phyloP scores from a whole-genome alignment of 495 filamentous ascomycete species.

The Letharia columbiana region DNA sequence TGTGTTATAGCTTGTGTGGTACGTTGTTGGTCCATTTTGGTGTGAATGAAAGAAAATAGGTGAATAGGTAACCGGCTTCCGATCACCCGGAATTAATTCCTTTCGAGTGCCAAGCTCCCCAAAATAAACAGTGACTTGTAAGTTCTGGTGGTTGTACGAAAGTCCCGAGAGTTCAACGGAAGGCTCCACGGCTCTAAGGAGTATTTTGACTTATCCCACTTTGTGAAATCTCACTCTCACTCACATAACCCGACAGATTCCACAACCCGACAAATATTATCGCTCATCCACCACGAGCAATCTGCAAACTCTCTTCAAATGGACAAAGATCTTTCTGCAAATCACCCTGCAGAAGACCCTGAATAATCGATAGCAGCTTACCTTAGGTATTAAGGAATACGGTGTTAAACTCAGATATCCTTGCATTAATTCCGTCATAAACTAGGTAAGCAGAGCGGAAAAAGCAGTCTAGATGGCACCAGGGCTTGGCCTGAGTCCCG shows the following conservation, averaged over 20 bases:
- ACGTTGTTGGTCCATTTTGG: no score
- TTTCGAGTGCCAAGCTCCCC: neutral
- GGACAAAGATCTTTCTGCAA: slow-evolving; percentile 6
- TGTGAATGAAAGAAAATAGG: no score
- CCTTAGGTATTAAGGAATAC: no score
- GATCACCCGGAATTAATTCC: no score
- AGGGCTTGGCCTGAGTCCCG: slow-evolving; percentile 16
- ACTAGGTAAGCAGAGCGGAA: slow-evolving; percentile 4
- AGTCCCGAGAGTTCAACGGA: slow-evolving; percentile 1
- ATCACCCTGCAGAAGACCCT: slow-evolving; percentile 17
- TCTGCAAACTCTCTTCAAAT: neutral
- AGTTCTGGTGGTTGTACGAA: neutral
- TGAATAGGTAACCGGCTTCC: no score
- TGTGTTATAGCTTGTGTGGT: neutral
- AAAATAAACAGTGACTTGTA: neutral
- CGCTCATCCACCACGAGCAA: neutral
- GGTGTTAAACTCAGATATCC: slow-evolving; percentile 7
- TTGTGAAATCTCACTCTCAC: slow-evolving; percentile 1
- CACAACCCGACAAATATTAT: neutral
- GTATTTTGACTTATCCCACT: neutral
- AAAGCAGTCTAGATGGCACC: slow-evolving; percentile 14
- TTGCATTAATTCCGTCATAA: slow-evolving; percentile 14
- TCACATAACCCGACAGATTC: neutral
- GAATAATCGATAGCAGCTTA: slow-evolving; percentile 11
- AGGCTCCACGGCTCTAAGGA: slow-evolving; percentile 3